phyloP scores from a whole-genome alignment of 495 filamentous ascomycete genomes.

The Lentithecium fluviatile region DNA sequence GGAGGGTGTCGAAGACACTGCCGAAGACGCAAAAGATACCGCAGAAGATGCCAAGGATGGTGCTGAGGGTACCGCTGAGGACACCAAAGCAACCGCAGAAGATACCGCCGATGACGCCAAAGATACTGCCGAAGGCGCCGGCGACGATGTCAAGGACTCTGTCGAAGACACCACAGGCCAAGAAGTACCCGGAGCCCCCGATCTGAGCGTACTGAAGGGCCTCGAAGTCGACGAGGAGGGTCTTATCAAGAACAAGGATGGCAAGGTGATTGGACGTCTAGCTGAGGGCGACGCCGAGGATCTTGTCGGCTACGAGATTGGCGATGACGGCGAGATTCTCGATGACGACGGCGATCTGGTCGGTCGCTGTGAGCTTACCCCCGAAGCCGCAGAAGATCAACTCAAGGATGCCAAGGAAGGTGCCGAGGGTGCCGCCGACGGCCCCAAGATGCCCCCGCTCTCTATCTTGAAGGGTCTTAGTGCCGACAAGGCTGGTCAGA shows the following conservation, averaged over 20 bases:
- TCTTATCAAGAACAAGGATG: constrained; percentile 54
- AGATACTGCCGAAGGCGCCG: constrained; percentile 27
- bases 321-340: constrained; percentile 62
- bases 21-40: constrained; percentile 30
- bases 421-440: constrained; percentile 31
- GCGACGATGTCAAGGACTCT: constrained; percentile 37
- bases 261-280: constrained; percentile 57
- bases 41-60: constrained; percentile 15
- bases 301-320: constrained; percentile 58
- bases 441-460: constrained; percentile 40
- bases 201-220: constrained; percentile 56
- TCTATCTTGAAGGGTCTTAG: constrained; percentile 44
- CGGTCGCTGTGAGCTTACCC: constrained; percentile 55
- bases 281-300: constrained; percentile 62
- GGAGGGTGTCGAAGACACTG: constrained; percentile 37
- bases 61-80: constrained; percentile 4
- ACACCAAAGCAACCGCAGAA: constrained; percentile 29
- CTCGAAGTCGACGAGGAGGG: constrained; percentile 59
- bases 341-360: constrained; percentile 65
- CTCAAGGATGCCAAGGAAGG: constrained; percentile 39
- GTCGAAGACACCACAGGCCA: constrained; percentile 33
- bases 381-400: constrained; percentile 44
- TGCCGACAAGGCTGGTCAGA: constrained; percentile 41
- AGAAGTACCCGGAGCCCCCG: constrained; percentile 44
- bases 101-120: constrained; percentile 37